phyloP scores from a whole-genome alignment of 495 filamentous ascomycete genomes.

The Darksidea phi region DNA sequence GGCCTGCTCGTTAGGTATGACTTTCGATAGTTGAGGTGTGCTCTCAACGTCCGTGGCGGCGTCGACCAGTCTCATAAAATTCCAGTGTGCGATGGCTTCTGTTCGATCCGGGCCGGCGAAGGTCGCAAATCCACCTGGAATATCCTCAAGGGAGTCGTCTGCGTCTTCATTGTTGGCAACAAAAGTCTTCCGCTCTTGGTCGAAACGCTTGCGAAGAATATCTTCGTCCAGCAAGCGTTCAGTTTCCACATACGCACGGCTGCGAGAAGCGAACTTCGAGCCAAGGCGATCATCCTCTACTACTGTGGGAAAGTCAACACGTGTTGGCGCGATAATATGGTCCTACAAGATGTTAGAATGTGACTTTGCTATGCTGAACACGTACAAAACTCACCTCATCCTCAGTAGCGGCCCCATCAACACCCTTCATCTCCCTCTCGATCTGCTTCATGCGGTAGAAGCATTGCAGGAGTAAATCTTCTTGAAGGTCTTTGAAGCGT shows the following conservation, averaged over 20 bases:
- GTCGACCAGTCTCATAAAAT: conserved; percentile 19
- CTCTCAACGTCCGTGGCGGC: conserved; percentile 23
- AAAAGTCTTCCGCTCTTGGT: conserved; percentile 9
- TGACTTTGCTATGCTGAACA: background rate
- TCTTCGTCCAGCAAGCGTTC: conserved; percentile 26
- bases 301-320: conserved; percentile 14
- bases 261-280: conserved; percentile 31
- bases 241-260: conserved; percentile 33
- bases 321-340: conserved; percentile 21
- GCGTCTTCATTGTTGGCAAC: conserved; percentile 18
- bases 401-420: conserved; percentile 25
- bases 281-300: conserved; percentile 19
- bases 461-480: conserved; percentile 25
- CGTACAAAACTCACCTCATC: conserved; percentile 26
- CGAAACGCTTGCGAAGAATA: conserved; percentile 6
- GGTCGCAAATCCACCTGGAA: conserved; percentile 24
- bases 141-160: conserved; percentile 16
- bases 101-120: conserved; percentile 30
- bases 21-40: background rate
- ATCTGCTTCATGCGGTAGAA: conserved; percentile 27
- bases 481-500: conserved; percentile 18
- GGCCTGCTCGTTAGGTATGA: conserved; percentile 20
- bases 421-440: conserved; percentile 14
- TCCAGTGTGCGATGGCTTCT: conserved; percentile 15
- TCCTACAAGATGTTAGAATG: conserved; percentile 15